phyloP scores from a whole-genome alignment of 495 filamentous ascomycete genomes.

The Penicillium taxi region DNA sequence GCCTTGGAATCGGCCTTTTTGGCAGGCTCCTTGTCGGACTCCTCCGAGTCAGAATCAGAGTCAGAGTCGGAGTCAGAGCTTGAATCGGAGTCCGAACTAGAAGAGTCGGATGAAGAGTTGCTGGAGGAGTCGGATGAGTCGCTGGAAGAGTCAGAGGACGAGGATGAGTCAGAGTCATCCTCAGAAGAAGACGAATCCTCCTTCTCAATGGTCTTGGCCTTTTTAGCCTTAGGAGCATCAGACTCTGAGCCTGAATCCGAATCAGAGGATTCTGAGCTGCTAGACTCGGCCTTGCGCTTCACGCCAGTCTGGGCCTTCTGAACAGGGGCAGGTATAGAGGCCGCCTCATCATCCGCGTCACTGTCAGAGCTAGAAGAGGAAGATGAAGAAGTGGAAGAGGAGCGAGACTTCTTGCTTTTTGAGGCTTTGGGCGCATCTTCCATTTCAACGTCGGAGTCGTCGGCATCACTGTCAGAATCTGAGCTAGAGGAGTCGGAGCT shows the following conservation, averaged over 20 bases:
- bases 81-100: conserved; percentile 33
- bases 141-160: conserved; percentile 11
- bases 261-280: conserved; percentile 41
- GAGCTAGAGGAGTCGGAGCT: conserved; percentile 5
- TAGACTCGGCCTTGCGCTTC: conserved; percentile 60
- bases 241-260: conserved; percentile 40
- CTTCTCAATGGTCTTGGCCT: conserved; percentile 23
- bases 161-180: conserved; percentile 12
- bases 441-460: conserved; percentile 53
- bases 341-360: conserved; percentile 43
- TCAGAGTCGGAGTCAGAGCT: conserved; percentile 13
- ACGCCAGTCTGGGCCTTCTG: conserved; percentile 31
- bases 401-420: conserved; percentile 15
- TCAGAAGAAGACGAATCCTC: conserved; percentile 16
- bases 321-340: conserved; percentile 22
- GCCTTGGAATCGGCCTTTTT: conserved; percentile 30
- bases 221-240: conserved; percentile 36
- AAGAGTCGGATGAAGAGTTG: conserved; percentile 17
- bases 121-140: conserved; percentile 15
- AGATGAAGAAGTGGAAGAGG: conserved; percentile 40
- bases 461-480: conserved; percentile 22
- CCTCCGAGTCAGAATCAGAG: conserved; percentile 20
- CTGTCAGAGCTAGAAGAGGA: conserved; percentile 50
- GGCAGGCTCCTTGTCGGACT: conserved; percentile 23
- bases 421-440: conserved; percentile 37